phyloP scores from a whole-genome alignment of 1,284 basidiomycete species.

The Trichosporon inkin region DNA sequence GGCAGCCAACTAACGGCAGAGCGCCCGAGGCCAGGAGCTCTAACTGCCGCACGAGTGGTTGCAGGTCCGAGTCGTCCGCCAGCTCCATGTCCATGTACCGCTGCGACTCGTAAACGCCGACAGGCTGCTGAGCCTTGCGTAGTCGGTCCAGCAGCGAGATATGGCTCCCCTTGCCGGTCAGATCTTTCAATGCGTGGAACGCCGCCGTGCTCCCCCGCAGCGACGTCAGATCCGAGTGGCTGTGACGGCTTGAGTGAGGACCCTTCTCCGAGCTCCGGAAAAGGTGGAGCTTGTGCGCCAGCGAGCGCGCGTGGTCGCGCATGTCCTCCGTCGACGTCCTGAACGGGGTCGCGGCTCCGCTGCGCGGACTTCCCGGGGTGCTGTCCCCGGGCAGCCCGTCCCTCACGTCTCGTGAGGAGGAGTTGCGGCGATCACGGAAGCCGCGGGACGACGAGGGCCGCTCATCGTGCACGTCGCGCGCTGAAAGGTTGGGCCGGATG shows the following conservation, averaged over 20 bases:
- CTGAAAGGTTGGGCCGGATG: background rate
- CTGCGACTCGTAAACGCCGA: conserved; percentile 76
- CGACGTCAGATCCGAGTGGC: background rate
- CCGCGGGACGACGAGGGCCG: background rate
- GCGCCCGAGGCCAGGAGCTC: conserved; percentile 59
- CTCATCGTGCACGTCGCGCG: background rate
- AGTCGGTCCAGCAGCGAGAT: conserved; percentile 41
- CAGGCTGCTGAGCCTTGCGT: conserved; percentile 56
- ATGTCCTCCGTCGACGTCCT: background rate
- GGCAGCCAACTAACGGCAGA: conserved; percentile 53
- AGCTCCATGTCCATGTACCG: conserved; percentile 69
- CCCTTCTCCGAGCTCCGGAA: conserved; percentile 1
- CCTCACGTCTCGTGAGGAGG: background rate
- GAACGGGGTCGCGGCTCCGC: background rate
- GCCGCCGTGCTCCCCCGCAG: background rate
- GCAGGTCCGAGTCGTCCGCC: conserved; percentile 48
- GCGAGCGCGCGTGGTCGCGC: conserved; percentile 4
- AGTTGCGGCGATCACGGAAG: background rate
- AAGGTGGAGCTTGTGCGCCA: conserved; percentile 10
- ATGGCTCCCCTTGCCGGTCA: conserved; percentile 30
- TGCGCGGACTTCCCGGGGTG: background rate
- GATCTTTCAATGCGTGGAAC: background rate
- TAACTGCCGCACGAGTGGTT: conserved; percentile 56
- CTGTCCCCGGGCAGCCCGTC: background rate
- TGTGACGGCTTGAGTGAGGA: background rate